phyloP scores from a whole-genome alignment of 2,329 filamentous ascomycete species.

The Alternaria gansuensis region DNA sequence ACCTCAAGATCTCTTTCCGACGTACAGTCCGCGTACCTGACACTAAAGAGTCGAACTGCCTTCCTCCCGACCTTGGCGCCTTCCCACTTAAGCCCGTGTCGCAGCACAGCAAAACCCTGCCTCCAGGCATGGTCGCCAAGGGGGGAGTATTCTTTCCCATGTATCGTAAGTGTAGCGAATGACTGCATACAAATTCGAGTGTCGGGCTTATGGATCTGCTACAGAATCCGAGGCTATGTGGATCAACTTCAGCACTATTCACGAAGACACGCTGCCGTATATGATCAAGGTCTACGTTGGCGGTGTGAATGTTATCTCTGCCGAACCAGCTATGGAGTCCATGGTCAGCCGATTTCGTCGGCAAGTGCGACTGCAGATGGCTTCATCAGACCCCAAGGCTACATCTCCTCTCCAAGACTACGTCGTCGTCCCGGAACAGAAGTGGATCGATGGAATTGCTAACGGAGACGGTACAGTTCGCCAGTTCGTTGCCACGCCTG shows the following conservation, averaged over 20 bases:
- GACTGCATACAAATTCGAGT: too few species aligned
- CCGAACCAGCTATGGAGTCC: conserved; percentile 31
- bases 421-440: conserved; percentile 53
- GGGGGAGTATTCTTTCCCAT: conserved; percentile 60
- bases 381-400: neutral
- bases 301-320: conserved; percentile 56
- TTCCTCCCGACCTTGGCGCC: conserved; percentile 26
- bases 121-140: conserved; percentile 49
- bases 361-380: conserved; percentile 1
- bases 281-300: conserved; percentile 55
- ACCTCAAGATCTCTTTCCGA: conserved; percentile 28
- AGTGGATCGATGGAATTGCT: conserved; percentile 57
- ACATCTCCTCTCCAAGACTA: conserved; percentile 54
- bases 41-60: conserved; percentile 42
- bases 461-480: conserved; percentile 50
- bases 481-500: conserved; percentile 61
- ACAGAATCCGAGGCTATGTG: conserved; percentile 56
- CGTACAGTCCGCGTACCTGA: conserved; percentile 32
- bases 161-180: conserved; percentile 55
- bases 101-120: conserved; percentile 45
- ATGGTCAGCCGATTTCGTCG: conserved; percentile 8
- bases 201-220: neutral
- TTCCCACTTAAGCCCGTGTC: conserved; percentile 25
- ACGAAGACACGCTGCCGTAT: conserved; percentile 31
- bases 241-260: conserved; percentile 47